These are phyloP conservation scores for Saccharomyces paradoxus DNA, from an alignment of 805 yeast genomes.

Conservation along the genomic window DNA sequence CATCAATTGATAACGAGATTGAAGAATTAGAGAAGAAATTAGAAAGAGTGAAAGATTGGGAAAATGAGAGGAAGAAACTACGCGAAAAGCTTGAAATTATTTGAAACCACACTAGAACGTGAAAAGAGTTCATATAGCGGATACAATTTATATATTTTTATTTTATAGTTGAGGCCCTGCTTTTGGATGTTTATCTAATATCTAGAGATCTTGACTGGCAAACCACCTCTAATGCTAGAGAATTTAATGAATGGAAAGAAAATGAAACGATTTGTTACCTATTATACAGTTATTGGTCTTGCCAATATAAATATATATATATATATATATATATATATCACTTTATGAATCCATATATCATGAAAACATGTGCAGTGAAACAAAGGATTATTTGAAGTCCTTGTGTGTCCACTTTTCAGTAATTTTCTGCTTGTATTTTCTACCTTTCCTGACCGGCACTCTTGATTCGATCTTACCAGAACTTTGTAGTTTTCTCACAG, in stretches of 20 bases:
- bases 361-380: not conserved
- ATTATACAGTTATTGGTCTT: not conserved
- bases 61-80: constrained; percentile 50
- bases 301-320: not conserved
- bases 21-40: constrained; percentile 55
- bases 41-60: constrained; percentile 50
- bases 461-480: constrained; percentile 84
- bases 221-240: not conserved
- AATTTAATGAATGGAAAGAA: not conserved
- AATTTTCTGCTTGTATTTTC: constrained; percentile 62
- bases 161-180: not conserved
- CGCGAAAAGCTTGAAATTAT: constrained; percentile 30
- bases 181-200: not conserved
- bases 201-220: not conserved
- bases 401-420: constrained; percentile 93
- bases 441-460: constrained; percentile 51
- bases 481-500: constrained; percentile 72
- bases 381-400: constrained; percentile 54
- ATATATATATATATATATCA: not conserved
- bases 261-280: not conserved
- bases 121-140: not conserved
- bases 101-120: constrained; percentile 14
- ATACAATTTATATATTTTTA: not conserved
- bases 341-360: not conserved
- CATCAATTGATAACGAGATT: constrained; percentile 69